Conservation (phyloP, 306 rosid species). For the Lathyrus oleraceus region DNA sequence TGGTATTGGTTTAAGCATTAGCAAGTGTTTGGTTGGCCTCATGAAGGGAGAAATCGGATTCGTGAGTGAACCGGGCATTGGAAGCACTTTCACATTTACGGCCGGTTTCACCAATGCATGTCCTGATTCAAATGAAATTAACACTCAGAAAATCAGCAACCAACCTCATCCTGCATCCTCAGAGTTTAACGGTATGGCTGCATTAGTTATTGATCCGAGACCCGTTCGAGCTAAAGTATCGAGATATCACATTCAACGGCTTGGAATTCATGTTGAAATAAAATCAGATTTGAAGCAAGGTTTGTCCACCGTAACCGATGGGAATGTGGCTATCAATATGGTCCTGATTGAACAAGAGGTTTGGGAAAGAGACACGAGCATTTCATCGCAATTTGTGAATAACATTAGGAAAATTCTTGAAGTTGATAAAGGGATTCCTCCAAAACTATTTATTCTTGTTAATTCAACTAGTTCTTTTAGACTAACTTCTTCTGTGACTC, state of each 20-base stretch:
- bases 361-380: slow-evolving; percentile 67
- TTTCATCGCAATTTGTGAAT: slow-evolving; percentile 50
- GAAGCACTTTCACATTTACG: slow-evolving; percentile 92
- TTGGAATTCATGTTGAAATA: slow-evolving; percentile 75
- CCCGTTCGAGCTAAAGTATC: slow-evolving; percentile 81
- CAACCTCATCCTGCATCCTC: slow-evolving; percentile 59
- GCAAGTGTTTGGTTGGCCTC: slow-evolving; percentile 95
- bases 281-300: slow-evolving; percentile 68
- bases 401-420: slow-evolving; percentile 40
- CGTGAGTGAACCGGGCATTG: slow-evolving; percentile 75
- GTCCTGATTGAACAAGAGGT: slow-evolving; percentile 78
- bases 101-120: slow-evolving; percentile 65
- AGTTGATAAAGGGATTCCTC: slow-evolving; percentile 42
- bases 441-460: slow-evolving; percentile 73
- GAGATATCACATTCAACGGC: slow-evolving; percentile 83
- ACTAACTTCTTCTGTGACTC: slow-evolving; percentile 38
- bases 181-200: slow-evolving; percentile 76
- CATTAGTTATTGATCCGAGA: slow-evolving; percentile 72
- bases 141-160: slow-evolving; percentile 54
- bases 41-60: slow-evolving; percentile 97
- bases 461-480: slow-evolving; percentile 56
- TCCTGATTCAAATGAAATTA: slow-evolving; percentile 49
- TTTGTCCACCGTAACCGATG: slow-evolving; percentile 46
- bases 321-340: slow-evolving; percentile 50
- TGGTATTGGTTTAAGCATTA: slow-evolving; percentile 94